These are phyloP conservation scores for Phytophthora pseudosyringae DNA, from an alignment of 352 stramenopile genomes.

Conservation along the genomic window DNA sequence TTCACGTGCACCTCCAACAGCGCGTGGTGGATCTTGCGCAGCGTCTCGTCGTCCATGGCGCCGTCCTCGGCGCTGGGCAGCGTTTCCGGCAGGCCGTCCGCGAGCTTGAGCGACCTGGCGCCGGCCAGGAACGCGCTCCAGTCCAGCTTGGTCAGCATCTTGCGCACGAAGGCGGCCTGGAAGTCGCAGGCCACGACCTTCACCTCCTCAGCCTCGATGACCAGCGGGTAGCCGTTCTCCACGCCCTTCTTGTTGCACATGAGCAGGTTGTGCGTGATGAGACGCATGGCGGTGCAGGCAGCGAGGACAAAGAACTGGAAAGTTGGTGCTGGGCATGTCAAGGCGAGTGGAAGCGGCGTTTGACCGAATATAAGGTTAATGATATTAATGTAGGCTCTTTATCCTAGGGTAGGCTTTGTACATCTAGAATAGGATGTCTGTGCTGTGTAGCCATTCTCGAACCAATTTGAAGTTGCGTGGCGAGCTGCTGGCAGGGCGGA, in stretches of 20 bases:
- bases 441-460: conserved; percentile 11
- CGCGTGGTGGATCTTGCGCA: conserved; percentile 90
- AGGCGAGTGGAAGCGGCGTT: conserved; percentile 8
- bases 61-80: conserved; percentile 47
- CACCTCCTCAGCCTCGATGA: conserved; percentile 83
- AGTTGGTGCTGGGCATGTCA: conserved; percentile 1
- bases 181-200: conserved; percentile 89
- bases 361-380: conserved; percentile 6
- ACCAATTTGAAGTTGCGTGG: conserved; percentile 17
- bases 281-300: conserved; percentile 60
- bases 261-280: conserved; percentile 96
- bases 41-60: conserved; percentile 64
- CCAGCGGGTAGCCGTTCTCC: conserved; percentile 91
- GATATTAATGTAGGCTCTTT: no score
- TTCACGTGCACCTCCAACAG: conserved; percentile 96
- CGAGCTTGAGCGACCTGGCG: conserved; percentile 72
- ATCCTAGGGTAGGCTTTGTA: no score
- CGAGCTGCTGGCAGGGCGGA: neutral
- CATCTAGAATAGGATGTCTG: no score
- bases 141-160: conserved; percentile 92
- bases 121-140: conserved; percentile 87
- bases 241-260: conserved; percentile 95
- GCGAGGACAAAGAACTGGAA: neutral
- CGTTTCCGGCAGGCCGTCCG: conserved; percentile 70
- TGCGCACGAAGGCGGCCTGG: conserved; percentile 82